These are phyloP conservation scores for Sutorius eximius DNA, from an alignment of 1,284 basidiomycete species.

Conservation along the genomic window DNA sequence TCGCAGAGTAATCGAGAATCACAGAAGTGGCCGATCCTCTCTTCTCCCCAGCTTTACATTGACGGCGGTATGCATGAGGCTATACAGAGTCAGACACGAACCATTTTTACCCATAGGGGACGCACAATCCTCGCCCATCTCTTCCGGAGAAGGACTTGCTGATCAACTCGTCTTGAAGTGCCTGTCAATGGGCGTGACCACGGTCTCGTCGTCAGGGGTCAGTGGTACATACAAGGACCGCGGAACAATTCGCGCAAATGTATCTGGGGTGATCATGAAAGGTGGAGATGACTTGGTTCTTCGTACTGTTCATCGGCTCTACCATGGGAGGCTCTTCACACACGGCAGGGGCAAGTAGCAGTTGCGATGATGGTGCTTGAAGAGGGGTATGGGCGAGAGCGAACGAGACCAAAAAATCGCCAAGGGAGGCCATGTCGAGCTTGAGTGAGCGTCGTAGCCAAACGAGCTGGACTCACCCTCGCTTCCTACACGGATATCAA, in stretches of 20 bases:
- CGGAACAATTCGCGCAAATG: conserved; percentile 64
- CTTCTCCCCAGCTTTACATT: conserved; percentile 74
- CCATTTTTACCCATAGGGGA: conserved; percentile 17
- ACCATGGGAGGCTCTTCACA: conserved; percentile 11
- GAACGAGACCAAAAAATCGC: conserved; percentile 25
- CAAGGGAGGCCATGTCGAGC: conserved; percentile 20
- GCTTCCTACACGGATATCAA: neutral
- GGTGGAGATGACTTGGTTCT: conserved; percentile 51
- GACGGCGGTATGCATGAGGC: conserved; percentile 74
- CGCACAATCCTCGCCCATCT: conserved; percentile 80
- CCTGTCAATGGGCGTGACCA: conserved; percentile 39
- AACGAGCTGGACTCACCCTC: conserved; percentile 8
- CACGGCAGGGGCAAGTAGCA: neutral
- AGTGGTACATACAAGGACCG: conserved; percentile 54
- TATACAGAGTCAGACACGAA: conserved; percentile 28
- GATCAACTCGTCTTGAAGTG: conserved; percentile 83
- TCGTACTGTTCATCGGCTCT: conserved; percentile 42
- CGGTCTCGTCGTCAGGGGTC: neutral
- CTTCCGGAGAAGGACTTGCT: conserved; percentile 84
- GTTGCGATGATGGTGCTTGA: neutral
- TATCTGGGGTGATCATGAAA: conserved; percentile 62
- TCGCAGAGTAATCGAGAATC: conserved; percentile 22
- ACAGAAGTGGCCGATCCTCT: conserved; percentile 79
- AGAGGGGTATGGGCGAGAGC: conserved; percentile 8
- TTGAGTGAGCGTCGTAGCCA: neutral